Evolutionary conservation across 805 yeast genomes (phyloP).

Genomic region (Gaillardinia entomophila): DNA sequence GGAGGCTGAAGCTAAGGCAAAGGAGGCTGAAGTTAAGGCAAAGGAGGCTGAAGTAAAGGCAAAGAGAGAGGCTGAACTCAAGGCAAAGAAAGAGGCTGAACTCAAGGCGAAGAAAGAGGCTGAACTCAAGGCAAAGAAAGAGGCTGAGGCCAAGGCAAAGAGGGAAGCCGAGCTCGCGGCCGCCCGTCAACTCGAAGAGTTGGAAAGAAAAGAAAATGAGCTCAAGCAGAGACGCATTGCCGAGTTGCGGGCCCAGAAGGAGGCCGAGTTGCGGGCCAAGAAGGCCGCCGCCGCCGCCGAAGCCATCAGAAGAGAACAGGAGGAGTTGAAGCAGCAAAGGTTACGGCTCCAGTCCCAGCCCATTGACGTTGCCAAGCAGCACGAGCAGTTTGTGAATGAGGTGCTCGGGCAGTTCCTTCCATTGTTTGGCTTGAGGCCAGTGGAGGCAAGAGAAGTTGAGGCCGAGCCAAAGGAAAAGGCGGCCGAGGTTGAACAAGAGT

Average conservation of each 20-base stretch:
- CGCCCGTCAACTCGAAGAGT: slow-evolving; percentile 2
- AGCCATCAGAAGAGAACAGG: not conserved
- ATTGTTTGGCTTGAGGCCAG: too few species aligned
- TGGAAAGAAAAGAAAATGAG: slow-evolving; percentile 3
- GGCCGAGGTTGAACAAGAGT: not conserved
- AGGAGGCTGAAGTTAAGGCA: slow-evolving; percentile 1
- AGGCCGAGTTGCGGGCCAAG: slow-evolving; percentile 5
- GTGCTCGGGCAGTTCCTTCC: too few species aligned
- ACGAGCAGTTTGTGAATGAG: too few species aligned
- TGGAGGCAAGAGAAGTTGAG: slow-evolving; percentile 1
- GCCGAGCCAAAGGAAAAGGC: not conserved
- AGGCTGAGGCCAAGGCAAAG: slow-evolving; percentile 4
- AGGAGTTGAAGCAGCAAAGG: not conserved
- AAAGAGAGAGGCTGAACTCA: slow-evolving; percentile 1
- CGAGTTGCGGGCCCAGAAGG: slow-evolving; percentile 3
- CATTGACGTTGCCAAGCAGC: not conserved
- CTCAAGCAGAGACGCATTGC: slow-evolving; percentile 4
- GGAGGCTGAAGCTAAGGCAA: not conserved
- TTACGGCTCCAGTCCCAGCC: too few species aligned
- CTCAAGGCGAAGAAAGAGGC: slow-evolving; percentile 4
- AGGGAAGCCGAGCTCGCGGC: slow-evolving; percentile 4
- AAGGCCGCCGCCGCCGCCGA: not conserved
- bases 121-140: slow-evolving; percentile 1
- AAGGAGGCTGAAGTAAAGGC: slow-evolving; percentile 1
- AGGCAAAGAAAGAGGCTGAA: not conserved